Evolutionary conservation across 495 filamentous ascomycete species (phyloP).

Genomic region (Niebla homalea): DNA sequence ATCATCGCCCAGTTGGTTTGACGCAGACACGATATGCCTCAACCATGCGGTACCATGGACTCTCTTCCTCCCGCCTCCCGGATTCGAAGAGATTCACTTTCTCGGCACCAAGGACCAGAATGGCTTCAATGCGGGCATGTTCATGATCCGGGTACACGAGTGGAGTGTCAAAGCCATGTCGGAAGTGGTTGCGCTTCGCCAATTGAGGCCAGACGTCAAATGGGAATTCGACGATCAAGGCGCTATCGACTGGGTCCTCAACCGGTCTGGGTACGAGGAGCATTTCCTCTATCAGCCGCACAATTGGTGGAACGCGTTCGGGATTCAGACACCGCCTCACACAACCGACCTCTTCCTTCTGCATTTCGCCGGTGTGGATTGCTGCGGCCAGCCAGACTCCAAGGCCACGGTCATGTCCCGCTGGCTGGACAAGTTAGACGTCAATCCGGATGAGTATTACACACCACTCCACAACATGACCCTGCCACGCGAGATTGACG

Average conservation of each 20-base stretch:
- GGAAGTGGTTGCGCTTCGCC: constrained; percentile 23
- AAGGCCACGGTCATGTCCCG: constrained; percentile 1
- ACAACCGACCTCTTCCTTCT: neutral
- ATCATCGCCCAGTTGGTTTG: constrained; percentile 25
- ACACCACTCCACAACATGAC: constrained; percentile 1
- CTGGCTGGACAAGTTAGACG: constrained; percentile 6
- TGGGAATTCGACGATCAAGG: constrained; percentile 23
- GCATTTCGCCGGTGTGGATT: constrained; percentile 3
- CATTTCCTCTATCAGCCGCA: constrained; percentile 25
- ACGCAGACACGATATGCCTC: constrained; percentile 30
- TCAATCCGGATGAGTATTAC: neutral
- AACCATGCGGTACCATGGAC: constrained; percentile 30
- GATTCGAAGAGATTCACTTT: constrained; percentile 28
- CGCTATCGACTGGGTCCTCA: constrained; percentile 22
- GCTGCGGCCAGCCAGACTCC: neutral
- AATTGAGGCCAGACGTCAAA: constrained; percentile 20
- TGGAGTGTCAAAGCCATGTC: constrained; percentile 29
- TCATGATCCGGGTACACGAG: constrained; percentile 26
- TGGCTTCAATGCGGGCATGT: constrained; percentile 23
- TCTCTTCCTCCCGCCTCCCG: constrained; percentile 31
- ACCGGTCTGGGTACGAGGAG: constrained; percentile 19
- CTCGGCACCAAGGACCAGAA: constrained; percentile 25
- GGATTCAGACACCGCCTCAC: neutral
- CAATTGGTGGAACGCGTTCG: constrained; percentile 29
- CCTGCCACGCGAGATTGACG: neutral